Evolutionary conservation across 345 rosid species (phyloP).

Genomic region (Anastatica hierochuntica): DNA sequence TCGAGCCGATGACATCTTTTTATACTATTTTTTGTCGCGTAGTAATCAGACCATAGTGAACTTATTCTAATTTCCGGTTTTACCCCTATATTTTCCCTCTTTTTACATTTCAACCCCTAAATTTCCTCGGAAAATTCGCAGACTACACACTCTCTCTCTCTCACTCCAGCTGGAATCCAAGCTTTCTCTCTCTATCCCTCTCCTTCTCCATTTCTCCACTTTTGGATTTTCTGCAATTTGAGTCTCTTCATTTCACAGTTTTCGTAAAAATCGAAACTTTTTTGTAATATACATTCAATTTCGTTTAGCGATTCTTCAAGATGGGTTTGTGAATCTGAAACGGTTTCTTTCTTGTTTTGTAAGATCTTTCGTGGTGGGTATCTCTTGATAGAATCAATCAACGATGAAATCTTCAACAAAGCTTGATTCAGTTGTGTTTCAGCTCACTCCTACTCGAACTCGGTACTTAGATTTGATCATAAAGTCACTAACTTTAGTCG

Average conservation of each 20-base stretch:
- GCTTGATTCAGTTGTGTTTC: conserved; percentile 82
- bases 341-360: too few relatives aligned
- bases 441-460: conserved; percentile 97
- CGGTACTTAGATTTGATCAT: too few relatives aligned
- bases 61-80: neutral
- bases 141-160: conserved; percentile 13
- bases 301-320: too few relatives aligned
- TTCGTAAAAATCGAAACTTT: too few relatives aligned
- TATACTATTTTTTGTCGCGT: neutral
- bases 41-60: neutral
- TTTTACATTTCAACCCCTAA: too few relatives aligned
- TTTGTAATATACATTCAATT: too few relatives aligned
- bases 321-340: too few relatives aligned
- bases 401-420: conserved; percentile 74
- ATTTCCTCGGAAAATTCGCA: too few relatives aligned
- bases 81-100: neutral
- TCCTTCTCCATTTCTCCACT: conserved; percentile 1
- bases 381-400: too few relatives aligned
- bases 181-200: conserved; percentile 12
- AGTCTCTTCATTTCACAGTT: neutral
- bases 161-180: conserved; percentile 28
- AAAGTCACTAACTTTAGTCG: too few relatives aligned
- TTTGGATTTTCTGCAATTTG: conserved; percentile 24
- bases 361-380: too few relatives aligned
- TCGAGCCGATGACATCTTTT: neutral